Evolutionary conservation across 179 eudicot genomes (phyloP).

Genomic region (Drosera spatulata): DNA sequence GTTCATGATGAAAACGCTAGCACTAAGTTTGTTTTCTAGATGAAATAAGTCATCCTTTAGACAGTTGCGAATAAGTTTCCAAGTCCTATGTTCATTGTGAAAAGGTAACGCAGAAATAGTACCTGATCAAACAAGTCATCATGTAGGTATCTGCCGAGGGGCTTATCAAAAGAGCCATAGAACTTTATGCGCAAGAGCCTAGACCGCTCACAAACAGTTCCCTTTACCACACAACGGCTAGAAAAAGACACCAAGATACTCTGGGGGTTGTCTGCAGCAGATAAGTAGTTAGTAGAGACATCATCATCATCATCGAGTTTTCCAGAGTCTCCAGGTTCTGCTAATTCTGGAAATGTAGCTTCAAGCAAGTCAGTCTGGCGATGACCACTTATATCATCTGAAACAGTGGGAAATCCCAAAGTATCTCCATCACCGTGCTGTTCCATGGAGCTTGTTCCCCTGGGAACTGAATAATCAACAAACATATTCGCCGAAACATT

Average conservation of each 20-base stretch:
- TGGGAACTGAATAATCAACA: conserved; percentile 20
- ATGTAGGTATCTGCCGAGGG: conserved; percentile 78
- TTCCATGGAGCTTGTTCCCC: conserved; percentile 6
- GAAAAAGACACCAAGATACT: conserved; percentile 98
- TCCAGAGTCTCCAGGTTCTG: conserved; percentile 20
- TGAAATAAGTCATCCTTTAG: no score
- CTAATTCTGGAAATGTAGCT: conserved; percentile 16
- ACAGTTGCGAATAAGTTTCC: no score
- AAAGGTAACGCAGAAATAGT: conserved; percentile 1
- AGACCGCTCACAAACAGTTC: conserved; percentile 91
- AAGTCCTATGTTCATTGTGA: neutral
- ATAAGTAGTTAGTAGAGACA: conserved; percentile 39
- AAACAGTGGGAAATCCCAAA: conserved; percentile 10
- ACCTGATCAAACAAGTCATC: conserved; percentile 95
- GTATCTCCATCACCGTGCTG: conserved; percentile 7
- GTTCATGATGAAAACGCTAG: no score
- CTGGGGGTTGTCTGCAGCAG: conserved; percentile 61
- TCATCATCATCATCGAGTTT: conserved; percentile 14
- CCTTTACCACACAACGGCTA: conserved; percentile 77
- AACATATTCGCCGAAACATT: conserved; percentile 9
- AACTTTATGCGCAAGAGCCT: conserved; percentile 77
- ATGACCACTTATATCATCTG: conserved; percentile 13
- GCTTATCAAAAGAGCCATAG: conserved; percentile 91
- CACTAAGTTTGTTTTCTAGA: no score
- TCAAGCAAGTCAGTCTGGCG: conserved; percentile 14